These are phyloP conservation scores for Phytomonas sp. DNA, from an alignment of 208 protist genomes.

Conservation along the genomic window DNA sequence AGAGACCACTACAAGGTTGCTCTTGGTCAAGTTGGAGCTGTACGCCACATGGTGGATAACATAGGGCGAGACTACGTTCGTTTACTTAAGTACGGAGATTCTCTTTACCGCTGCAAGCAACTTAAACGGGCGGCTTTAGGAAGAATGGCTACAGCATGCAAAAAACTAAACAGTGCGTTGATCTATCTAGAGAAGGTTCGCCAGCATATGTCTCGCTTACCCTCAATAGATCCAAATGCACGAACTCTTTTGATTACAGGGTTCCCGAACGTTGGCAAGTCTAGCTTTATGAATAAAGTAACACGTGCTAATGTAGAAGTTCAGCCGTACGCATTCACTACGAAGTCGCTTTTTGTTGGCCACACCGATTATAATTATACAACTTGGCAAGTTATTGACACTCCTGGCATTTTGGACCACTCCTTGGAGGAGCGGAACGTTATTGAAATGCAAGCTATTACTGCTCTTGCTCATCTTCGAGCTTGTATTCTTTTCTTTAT, in stretches of 20 bases:
- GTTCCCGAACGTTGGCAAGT: constrained; percentile 99
- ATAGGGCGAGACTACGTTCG: constrained; percentile 97
- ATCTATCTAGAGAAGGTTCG: constrained; percentile 99
- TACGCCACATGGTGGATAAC: constrained; percentile 96
- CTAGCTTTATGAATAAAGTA: constrained; percentile 99
- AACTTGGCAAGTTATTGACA: constrained; percentile 99
- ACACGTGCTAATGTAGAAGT: constrained; percentile 99
- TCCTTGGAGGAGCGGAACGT: constrained; percentile 99
- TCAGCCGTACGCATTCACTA: constrained; percentile 99
- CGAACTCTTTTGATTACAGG: constrained; percentile 97
- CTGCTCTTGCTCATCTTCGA: constrained; percentile 97
- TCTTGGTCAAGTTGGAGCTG: constrained; percentile 97
- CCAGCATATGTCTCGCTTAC: constrained; percentile 99
- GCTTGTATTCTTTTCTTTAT: constrained; percentile 98
- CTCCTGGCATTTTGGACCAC: constrained; percentile 99
- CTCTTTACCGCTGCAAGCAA: constrained; percentile 99
- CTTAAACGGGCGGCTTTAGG: constrained; percentile 99
- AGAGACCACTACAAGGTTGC: constrained; percentile 99
- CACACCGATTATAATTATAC: constrained; percentile 99
- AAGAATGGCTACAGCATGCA: constrained; percentile 97
- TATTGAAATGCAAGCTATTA: constrained; percentile 99
- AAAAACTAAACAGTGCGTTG: constrained; percentile 93
- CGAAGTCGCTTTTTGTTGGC: constrained; percentile 99
- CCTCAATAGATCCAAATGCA: constrained; percentile 99
- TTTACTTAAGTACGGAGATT: constrained; percentile 99